These are phyloP conservation scores for Sarocladium kiliense DNA, from an alignment of 2,329 filamentous ascomycete genomes.

Conservation along the genomic window DNA sequence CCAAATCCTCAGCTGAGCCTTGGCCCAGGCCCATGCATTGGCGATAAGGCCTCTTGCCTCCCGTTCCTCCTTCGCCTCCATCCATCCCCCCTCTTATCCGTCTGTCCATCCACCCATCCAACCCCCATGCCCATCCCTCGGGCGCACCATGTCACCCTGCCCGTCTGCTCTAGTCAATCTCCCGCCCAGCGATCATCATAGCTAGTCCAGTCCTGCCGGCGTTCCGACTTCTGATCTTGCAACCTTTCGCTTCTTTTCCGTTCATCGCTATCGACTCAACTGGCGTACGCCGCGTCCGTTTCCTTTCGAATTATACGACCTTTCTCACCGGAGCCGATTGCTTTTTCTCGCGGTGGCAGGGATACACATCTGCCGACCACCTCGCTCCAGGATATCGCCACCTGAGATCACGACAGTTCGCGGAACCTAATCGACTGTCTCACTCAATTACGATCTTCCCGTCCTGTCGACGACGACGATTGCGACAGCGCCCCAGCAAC, in stretches of 20 bases:
- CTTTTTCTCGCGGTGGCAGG: neutral
- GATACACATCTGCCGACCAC: too few relatives aligned
- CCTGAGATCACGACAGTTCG: neutral
- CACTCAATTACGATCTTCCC: neutral
- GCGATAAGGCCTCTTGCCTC: neutral
- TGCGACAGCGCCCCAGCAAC: too few relatives aligned
- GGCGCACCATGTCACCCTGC: conserved; percentile 8
- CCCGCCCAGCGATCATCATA: neutral
- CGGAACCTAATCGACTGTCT: neutral
- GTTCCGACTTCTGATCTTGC: neutral
- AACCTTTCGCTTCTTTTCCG: neutral
- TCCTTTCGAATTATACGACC: too few relatives aligned
- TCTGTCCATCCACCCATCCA: neutral
- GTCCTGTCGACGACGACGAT: neutral
- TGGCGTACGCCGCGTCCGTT: too few relatives aligned
- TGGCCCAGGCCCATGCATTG: neutral
- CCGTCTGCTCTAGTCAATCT: neutral
- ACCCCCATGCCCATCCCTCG: neutral
- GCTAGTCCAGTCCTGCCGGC: neutral
- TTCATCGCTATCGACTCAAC: neutral
- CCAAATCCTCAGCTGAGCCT: neutral
- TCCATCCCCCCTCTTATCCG: neutral
- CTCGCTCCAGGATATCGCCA: too few relatives aligned
- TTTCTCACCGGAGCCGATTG: neutral
- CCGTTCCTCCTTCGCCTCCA: neutral